Evolutionary conservation across 805 yeast genomes (phyloP), one percentile per base, ranked within the genome.

Genomic region (Saccharomycopsis javanensis): DNA sequence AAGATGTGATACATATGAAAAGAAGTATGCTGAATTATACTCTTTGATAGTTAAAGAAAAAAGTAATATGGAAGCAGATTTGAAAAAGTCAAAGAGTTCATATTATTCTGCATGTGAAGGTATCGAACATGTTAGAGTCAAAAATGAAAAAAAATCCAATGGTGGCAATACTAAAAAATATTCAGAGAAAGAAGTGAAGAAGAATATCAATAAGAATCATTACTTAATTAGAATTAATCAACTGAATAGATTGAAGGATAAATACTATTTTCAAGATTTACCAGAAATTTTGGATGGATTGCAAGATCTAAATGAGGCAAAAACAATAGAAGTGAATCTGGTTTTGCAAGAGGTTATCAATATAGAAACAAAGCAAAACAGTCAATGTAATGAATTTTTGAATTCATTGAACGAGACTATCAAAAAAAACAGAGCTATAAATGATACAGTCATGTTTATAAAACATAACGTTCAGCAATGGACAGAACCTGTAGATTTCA

Each of bases 171-270:
- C 48, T 3, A 67, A 65, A 31, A 84, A 81, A 66, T 70, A 79
- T 50, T 75, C 76, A 31, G 86, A 84, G 31, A 82, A 81, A 62
- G 86, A 86, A 65, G 66, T 72, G 4, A 94, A 86, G 35, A 94
- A 94, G 99, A 86, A 90, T 69, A 78, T 78, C 57, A 82, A 85
- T n/a, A 94, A 94, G 69, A 92, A 92, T 71, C 78, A 78, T 31
- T 94, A 94, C 69, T 71, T 94, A 63, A 79, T 94, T 58, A 81
- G 81, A 63, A 84, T 94, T 67, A 86, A 82, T 64, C 80, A 88
- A 28, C 94, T 96, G 55, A 94, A 94, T 71, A 78, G 98, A 60
- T 72, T 91, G 58, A 94, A 94, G 71, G 98, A 92, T 69, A 94
- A 94, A 70, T 90, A 82, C 71, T 91, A 76, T 69, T 90, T 86